Percentiles rank a stretch among this genome's conserved stretches.
These are phyloP conservation scores for Colletotrichum trifolii DNA, from an alignment of 2,329 filamentous ascomycete genomes.

Conservation along the genomic window DNA sequence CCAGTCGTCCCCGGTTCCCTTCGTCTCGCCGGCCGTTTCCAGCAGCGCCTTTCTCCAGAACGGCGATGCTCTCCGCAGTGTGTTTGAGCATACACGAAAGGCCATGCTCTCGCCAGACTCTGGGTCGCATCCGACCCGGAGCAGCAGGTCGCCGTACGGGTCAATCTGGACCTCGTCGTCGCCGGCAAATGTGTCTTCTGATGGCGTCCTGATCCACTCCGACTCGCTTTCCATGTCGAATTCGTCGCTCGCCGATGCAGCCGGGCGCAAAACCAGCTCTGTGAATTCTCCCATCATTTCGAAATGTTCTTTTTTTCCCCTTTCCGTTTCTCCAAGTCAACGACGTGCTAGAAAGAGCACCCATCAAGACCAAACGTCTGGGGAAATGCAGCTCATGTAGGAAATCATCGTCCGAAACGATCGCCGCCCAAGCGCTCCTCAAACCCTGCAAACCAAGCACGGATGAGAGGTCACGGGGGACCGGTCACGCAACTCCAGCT, in stretches of 20 bases:
- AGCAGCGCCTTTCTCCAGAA: conserved; percentile 25
- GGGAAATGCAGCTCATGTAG: conserved; percentile 14
- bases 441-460: conserved; percentile 8
- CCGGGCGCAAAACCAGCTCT: conserved; percentile 9
- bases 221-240: conserved; percentile 21
- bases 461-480: conserved; percentile 13
- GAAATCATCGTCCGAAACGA: neutral
- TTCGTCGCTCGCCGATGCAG: conserved; percentile 3
- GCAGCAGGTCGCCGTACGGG: conserved; percentile 14
- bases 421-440: conserved; percentile 5
- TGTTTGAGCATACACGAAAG: conserved; percentile 25
- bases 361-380: neutral
- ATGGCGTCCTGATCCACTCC: conserved; percentile 27
- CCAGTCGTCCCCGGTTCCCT: conserved; percentile 2
- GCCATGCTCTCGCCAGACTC: conserved; percentile 6
- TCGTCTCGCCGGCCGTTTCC: conserved; percentile 4
- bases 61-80: conserved; percentile 24
- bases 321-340: too few relatives aligned
- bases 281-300: conserved; percentile 13
- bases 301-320: too few relatives aligned
- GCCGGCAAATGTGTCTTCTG: conserved; percentile 9
- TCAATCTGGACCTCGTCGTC: conserved; percentile 27
- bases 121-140: conserved; percentile 2
- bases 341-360: neutral
- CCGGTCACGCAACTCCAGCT: neutral